Percentiles rank a stretch among this genome's conserved stretches.
Evolutionary conservation across 129 eudicot species (phyloP).

Genomic region (Rutidosis leptorrhynchoides): DNA sequence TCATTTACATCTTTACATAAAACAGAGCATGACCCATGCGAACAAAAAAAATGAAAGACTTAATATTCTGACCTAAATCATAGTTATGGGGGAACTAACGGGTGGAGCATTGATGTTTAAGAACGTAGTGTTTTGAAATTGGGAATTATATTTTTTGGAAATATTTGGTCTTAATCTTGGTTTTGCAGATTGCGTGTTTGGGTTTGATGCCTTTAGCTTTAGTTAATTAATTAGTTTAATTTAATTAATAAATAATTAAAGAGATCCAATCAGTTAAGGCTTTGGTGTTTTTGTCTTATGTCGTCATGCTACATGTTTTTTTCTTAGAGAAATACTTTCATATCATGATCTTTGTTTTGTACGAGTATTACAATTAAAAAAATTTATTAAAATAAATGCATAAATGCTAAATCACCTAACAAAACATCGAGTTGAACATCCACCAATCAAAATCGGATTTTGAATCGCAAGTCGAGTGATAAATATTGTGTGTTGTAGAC

Average conservation of each 20-base stretch:
- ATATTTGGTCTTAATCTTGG: slow-evolving; percentile 5
- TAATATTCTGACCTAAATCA: slow-evolving; percentile 10
- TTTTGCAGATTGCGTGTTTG: slow-evolving; percentile 24
- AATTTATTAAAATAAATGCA: too few species aligned
- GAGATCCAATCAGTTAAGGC: slow-evolving; percentile 9
- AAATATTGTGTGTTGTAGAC: too few species aligned
- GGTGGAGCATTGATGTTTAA: slow-evolving; percentile 13
- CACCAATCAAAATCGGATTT: too few species aligned
- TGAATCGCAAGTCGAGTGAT: too few species aligned
- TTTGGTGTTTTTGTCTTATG: slow-evolving; percentile 26
- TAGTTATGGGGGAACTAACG: slow-evolving; percentile 10
- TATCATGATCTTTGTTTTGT: neutral
- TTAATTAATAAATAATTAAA: too few species aligned
- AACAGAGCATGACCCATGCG: slow-evolving; percentile 5
- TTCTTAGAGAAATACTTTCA: neutral
- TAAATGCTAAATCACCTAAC: too few species aligned
- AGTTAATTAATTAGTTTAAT: neutral
- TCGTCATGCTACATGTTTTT: slow-evolving; percentile 13
- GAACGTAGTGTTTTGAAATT: slow-evolving; percentile 4
- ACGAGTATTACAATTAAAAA: too few species aligned
- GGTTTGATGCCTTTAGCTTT: slow-evolving; percentile 19
- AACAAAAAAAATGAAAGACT: neutral
- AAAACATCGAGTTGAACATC: too few species aligned
- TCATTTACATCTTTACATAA: slow-evolving; percentile 1
- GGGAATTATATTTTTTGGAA: slow-evolving; percentile 5